Evolutionary conservation across 768 basidiomycete species (phyloP).

Genomic region (Phaffia tasmanica): DNA sequence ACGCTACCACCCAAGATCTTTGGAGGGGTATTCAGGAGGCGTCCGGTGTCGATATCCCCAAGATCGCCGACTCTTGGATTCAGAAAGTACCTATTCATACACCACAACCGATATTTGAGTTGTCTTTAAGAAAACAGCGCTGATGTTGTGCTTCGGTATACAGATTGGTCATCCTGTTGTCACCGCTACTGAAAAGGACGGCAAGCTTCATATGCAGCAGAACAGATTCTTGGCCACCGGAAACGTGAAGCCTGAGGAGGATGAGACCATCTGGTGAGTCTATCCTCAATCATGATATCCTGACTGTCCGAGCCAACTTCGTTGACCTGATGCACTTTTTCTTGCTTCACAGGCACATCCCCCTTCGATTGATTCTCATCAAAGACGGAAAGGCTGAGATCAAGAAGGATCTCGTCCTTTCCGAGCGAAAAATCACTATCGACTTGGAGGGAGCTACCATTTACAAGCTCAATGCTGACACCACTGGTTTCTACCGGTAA

Average conservation of each 20-base stretch:
- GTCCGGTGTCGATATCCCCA: slow-evolving; percentile 58
- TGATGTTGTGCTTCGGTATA: too few relatives aligned
- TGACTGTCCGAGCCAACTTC: too few relatives aligned
- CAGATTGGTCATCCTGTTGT: slow-evolving; percentile 86
- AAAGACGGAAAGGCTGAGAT: slow-evolving; percentile 49
- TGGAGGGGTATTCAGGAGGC: slow-evolving; percentile 75
- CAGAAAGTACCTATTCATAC: not conserved
- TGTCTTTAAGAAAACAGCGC: too few relatives aligned
- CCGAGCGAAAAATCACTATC: slow-evolving; percentile 56
- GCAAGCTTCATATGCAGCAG: slow-evolving; percentile 64
- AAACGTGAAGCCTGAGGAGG: slow-evolving; percentile 62
- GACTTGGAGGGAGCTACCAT: slow-evolving; percentile 53
- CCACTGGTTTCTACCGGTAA: not conserved
- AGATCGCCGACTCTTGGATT: slow-evolving; percentile 77
- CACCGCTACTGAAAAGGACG: slow-evolving; percentile 45
- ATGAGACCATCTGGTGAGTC: slow-evolving; percentile 70
- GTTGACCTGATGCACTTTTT: too few relatives aligned
- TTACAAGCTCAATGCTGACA: slow-evolving; percentile 85
- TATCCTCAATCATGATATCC: not conserved
- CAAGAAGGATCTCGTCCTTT: slow-evolving; percentile 55
- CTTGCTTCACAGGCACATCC: slow-evolving; percentile 53
- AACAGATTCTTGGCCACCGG: slow-evolving; percentile 87
- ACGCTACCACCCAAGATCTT: slow-evolving; percentile 71
- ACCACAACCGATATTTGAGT: too few relatives aligned
- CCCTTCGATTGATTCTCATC: slow-evolving; percentile 60